Conservation (phyloP, 2,329 filamentous ascomycete species). For the Grosmannia serpens region DNA sequence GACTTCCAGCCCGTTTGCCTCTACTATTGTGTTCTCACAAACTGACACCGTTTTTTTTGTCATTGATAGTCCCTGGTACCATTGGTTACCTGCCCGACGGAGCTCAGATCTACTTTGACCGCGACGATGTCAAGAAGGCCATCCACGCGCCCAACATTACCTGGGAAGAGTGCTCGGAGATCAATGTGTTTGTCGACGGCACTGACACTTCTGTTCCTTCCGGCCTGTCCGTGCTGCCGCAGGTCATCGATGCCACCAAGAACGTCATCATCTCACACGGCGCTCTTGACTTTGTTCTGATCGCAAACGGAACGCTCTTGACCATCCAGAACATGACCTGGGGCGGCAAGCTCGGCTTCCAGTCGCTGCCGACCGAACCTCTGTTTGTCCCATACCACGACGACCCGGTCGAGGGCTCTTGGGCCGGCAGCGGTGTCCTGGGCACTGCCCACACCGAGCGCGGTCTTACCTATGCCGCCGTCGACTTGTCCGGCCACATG, state of each 20-base stretch:
- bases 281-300: slow-evolving; percentile 54
- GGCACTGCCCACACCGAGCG: slow-evolving; percentile 61
- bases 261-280: slow-evolving; percentile 68
- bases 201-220: slow-evolving; percentile 43
- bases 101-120: slow-evolving; percentile 56
- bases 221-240: slow-evolving; percentile 47
- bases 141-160: slow-evolving; percentile 21
- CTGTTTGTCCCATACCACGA: slow-evolving; percentile 60
- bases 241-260: slow-evolving; percentile 61
- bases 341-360: slow-evolving; percentile 61
- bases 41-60: not conserved
- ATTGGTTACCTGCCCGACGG: slow-evolving; percentile 52
- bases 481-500: slow-evolving; percentile 57
- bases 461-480: slow-evolving; percentile 58
- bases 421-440: slow-evolving; percentile 45
- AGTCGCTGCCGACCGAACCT: slow-evolving; percentile 43
- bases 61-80: slow-evolving; percentile 49
- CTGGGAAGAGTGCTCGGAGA: slow-evolving; percentile 45
- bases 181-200: slow-evolving; percentile 23
- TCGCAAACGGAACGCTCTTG: slow-evolving; percentile 58
- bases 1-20: not conserved
- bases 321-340: slow-evolving; percentile 75
- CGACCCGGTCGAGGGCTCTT: slow-evolving; percentile 19
- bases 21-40: not conserved
- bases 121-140: slow-evolving; percentile 33